phyloP scores from a whole-genome alignment of 495 filamentous ascomycete genomes.

The Lophium mytilinum region DNA sequence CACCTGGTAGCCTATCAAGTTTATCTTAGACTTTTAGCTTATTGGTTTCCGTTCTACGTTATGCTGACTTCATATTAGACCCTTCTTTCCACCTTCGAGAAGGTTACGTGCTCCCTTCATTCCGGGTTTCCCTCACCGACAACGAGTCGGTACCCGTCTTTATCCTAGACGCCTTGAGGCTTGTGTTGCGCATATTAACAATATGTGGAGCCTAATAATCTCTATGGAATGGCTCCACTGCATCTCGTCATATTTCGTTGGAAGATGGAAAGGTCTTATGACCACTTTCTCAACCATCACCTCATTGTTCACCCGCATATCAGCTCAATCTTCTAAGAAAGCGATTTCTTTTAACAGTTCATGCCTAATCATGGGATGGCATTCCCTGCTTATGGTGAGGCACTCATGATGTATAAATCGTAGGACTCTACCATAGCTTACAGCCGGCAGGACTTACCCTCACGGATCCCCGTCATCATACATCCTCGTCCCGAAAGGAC shows the following conservation, averaged over 20 bases:
- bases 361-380: too few species aligned
- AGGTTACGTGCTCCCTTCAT: conserved; percentile 4
- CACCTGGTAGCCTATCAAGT: neutral
- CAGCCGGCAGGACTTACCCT: neutral
- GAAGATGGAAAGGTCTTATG: neutral
- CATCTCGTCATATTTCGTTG: neutral
- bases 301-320: neutral
- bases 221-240: neutral
- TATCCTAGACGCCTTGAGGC: conserved; percentile 3
- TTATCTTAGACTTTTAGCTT: neutral
- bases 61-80: too few species aligned
- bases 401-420: neutral
- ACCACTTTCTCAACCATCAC: neutral
- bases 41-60: neutral
- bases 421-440: neutral
- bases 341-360: neutral
- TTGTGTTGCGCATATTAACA: conserved; percentile 15
- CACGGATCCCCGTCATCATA: neutral
- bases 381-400: neutral
- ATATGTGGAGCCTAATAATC: conserved; percentile 13
- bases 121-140: conserved; percentile 3
- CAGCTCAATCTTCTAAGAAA: neutral
- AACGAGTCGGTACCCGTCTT: conserved; percentile 7
- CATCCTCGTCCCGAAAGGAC: neutral
- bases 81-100: conserved; percentile 15